Base-by-base conservation (phyloP, 2,329 filamentous ascomycete genomes). In the Pseudopithomyces chartarum region DNA sequence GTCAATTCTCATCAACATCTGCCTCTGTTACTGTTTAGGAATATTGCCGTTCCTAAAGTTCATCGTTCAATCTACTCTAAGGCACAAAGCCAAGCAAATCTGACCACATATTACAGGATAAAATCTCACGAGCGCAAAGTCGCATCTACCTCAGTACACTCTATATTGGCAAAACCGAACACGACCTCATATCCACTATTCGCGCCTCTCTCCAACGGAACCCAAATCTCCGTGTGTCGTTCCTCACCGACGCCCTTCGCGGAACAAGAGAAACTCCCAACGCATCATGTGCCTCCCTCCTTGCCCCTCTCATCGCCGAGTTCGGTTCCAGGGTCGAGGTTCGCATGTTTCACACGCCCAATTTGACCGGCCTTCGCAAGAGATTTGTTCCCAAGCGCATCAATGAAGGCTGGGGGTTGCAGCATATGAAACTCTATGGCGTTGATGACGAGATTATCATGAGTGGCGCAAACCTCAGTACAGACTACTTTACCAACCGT, bases 361-460 rank as follows among this genome's bases (percentile, higher is more conserved):
- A 99, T 69, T 78, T 99, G 61, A 96, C 91, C 2, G 95, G 95
- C 0, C 66, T 96, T 55, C 86, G 89, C 49, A 98, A 98, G 78
- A 87, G 88, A 68, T 81, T 90, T 63, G 86, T 98, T 2, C 95
- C 95, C 0, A 91, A 87, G 71, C 85, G 95, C 19, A 94, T 99
- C 73, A 99, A 99, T 66, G 95, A 99, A 78, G 95, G 95, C 17
- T 99, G 95, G 95, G 95, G 95, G 1, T 78, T 99, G 59, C 95
- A 99, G 73, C 95, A 99, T 73, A 99, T 99, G 94, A 99, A 99
- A 82, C 82, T 99, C 0, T 99, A 99, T 67, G 95, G 95, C 0
- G 81, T 97, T 20, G 95, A 99, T 67, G 92, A 99, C 69, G 92
- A 97, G 75, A 90, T 99, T 56, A 94, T 99, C 62, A 86, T 99